phyloP scores from a whole-genome alignment of 106 monocot genomes.

The Platanthera guangdongensis region DNA sequence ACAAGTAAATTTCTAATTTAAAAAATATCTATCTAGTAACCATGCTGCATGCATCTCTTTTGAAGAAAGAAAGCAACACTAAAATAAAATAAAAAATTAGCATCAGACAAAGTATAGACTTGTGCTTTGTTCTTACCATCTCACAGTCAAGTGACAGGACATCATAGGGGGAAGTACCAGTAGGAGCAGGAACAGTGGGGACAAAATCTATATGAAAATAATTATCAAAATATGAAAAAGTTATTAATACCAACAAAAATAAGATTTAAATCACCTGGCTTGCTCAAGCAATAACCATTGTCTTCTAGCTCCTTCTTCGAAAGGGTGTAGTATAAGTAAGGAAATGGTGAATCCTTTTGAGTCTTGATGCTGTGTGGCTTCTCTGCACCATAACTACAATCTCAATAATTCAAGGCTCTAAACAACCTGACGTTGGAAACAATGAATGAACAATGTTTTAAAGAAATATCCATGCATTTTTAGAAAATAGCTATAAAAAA shows the following conservation, averaged over 20 bases:
- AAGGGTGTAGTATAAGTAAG: conserved; percentile 73
- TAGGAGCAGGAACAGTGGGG: conserved; percentile 1
- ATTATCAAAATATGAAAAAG: background rate
- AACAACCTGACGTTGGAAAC: background rate
- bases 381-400: conserved; percentile 21
- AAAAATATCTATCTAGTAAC: background rate
- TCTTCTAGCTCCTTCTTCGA: conserved; percentile 68
- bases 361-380: conserved; percentile 23
- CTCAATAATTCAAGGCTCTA: background rate
- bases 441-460: background rate
- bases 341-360: conserved; percentile 59
- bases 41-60: background rate
- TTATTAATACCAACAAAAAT: background rate
- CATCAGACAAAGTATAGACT: background rate
- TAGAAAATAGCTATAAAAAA: background rate
- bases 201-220: conserved; percentile 4
- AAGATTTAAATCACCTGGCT: conserved; percentile 35
- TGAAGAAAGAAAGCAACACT: background rate
- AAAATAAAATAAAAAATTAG: background rate
- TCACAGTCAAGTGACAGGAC: conserved; percentile 8
- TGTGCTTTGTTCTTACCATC: conserved; percentile 4
- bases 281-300: conserved; percentile 71
- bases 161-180: background rate
- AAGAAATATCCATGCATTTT: background rate
- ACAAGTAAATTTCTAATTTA: background rate